These are phyloP conservation scores for Golubevia pallescens DNA, from an alignment of 1,284 basidiomycete genomes.

Conservation along the genomic window DNA sequence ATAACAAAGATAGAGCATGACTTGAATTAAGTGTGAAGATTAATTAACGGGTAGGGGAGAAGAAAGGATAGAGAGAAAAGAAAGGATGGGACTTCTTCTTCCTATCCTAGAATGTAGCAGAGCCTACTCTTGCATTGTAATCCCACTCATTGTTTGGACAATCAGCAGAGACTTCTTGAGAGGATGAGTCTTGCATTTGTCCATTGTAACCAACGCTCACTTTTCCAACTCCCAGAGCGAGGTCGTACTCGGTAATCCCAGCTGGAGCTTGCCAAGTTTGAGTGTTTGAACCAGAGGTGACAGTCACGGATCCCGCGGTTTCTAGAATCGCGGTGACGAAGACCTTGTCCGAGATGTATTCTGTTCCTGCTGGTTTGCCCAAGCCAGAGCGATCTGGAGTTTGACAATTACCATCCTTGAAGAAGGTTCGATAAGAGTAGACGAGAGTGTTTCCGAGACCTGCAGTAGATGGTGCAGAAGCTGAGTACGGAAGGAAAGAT, in stretches of 20 bases:
- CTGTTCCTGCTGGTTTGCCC: constrained; percentile 56
- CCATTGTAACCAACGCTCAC: background rate
- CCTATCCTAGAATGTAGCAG: background rate
- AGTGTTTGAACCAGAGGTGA: constrained; percentile 53
- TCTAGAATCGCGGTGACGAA: constrained; percentile 63
- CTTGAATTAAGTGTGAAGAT: too few relatives aligned
- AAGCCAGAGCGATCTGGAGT: constrained; percentile 59
- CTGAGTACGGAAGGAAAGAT: too few relatives aligned
- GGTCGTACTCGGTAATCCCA: constrained; percentile 50
- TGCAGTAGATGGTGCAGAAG: constrained; percentile 35
- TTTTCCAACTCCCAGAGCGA: constrained; percentile 60
- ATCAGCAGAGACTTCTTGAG: background rate
- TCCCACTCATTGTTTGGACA: background rate
- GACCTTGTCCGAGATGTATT: constrained; percentile 55
- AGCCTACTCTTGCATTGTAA: background rate
- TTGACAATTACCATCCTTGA: constrained; percentile 63
- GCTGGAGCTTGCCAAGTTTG: constrained; percentile 36
- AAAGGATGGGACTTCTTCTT: too few relatives aligned
- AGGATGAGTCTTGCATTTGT: background rate
- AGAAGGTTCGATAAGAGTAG: constrained; percentile 65
- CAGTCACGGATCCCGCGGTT: constrained; percentile 53
- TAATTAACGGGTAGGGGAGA: too few relatives aligned
- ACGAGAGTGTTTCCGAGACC: constrained; percentile 52
- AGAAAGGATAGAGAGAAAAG: too few relatives aligned
- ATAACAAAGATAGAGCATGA: too few relatives aligned